phyloP scores from a whole-genome alignment of 2,329 filamentous ascomycete genomes.

The Chaetomium sp. region DNA sequence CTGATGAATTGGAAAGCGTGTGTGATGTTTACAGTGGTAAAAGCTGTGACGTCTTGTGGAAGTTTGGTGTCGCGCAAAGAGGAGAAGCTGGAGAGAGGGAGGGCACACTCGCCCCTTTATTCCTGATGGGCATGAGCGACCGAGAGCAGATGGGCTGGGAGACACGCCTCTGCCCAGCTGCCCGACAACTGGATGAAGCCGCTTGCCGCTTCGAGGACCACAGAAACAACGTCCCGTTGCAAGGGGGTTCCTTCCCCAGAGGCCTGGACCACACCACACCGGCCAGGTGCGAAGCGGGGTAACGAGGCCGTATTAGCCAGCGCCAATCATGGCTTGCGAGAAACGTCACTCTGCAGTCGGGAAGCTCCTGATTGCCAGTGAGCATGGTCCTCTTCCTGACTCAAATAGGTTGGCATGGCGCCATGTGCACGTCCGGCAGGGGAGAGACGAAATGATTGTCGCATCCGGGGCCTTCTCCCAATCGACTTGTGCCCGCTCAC shows the following conservation, averaged over 20 bases:
- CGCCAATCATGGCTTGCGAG: constrained; percentile 32
- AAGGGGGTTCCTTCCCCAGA: constrained; percentile 11
- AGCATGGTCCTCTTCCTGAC: constrained; percentile 25
- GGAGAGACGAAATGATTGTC: constrained; percentile 4
- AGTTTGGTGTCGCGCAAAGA: constrained; percentile 24
- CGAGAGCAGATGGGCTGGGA: constrained; percentile 3
- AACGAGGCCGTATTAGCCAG: constrained; percentile 32
- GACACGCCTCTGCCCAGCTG: constrained; percentile 15
- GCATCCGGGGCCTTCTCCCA: not conserved
- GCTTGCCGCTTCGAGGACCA: constrained; percentile 9
- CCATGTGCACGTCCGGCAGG: constrained; percentile 16
- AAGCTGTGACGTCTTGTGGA: constrained; percentile 10
- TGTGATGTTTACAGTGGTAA: not conserved
- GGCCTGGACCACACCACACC: constrained; percentile 14
- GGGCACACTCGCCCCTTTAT: constrained; percentile 30
- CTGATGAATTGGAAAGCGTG: not conserved
- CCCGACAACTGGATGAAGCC: constrained; percentile 14
- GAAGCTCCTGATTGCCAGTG: not conserved
- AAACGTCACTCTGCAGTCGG: constrained; percentile 33
- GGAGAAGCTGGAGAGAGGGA: constrained; percentile 25
- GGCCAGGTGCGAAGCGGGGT: constrained; percentile 34
- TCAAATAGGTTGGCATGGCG: constrained; percentile 19
- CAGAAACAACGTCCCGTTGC: constrained; percentile 12
- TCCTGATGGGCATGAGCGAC: constrained; percentile 18
- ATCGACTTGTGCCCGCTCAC: not conserved